Evolutionary conservation across 805 yeast genomes (phyloP), one percentile per base, ranked within the genome.

Genomic region (Clavispora carvajalis): DNA sequence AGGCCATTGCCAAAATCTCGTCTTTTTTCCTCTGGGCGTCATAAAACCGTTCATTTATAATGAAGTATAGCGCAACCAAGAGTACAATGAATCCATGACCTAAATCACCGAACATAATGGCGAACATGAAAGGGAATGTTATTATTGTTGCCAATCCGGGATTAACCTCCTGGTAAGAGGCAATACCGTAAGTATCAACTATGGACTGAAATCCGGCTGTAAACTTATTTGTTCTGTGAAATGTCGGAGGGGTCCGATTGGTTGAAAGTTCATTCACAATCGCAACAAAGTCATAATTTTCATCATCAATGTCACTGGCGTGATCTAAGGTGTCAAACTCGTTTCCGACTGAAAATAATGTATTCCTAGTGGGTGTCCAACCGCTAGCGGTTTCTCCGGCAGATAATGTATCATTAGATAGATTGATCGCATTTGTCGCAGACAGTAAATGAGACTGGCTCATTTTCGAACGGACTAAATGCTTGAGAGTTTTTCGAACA

Each of bases 81-180:
- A 75, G 58, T 54, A 83, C 64, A 40, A 83, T 65, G 41, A 79
- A 62, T n/a, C 90, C 90, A 56, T 83, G 90, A 9, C 90, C 90
- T 47, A 82, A 65, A 63, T 83, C 90, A 63, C 90, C 90, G 64
- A 83, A 83, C 90, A 83, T 83, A 46, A 83, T 79, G 13, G 90
- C 88, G 63, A 83, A 83, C 86, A 83, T 79, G 56, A 82, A 83
- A 12, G 90, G 90, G 63, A 83, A 83, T 0, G 90, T 83, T 13
- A 82, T 79, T 30, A 82, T 73, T 1, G 89, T 79, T 13, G 90
- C 82, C 45, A 82, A 69, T 40, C 87, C 88, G 8, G 90, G 85
- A 53, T 82, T 82, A 9, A 82, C 80, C 59, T 82, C 90, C 53
- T 78, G 79, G 54, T 82, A 82, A 17, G 85, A 79, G 9, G 88